Conservation (phyloP, 306 rosid genomes). For the Arachis stenosperma region DNA sequence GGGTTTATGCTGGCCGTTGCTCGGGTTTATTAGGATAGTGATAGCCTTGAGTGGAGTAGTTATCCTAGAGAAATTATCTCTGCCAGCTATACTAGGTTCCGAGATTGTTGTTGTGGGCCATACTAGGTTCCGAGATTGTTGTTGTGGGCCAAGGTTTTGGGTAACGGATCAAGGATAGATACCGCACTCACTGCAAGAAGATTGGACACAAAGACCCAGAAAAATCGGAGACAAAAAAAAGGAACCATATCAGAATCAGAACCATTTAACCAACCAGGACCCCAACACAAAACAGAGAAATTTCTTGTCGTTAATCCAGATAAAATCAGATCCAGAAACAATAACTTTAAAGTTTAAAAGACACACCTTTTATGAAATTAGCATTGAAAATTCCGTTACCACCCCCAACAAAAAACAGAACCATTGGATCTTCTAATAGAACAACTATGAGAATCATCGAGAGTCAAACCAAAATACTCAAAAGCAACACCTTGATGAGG, state of each 20-base stretch:
- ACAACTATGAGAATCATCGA: conserved; percentile 76
- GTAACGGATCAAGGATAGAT: conserved; percentile 43
- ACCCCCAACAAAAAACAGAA: conserved; percentile 90
- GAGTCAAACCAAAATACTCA: conserved; percentile 60
- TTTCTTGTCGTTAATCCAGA: conserved; percentile 64
- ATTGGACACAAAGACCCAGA: conserved; percentile 80
- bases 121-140: no score
- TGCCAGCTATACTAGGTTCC: no score
- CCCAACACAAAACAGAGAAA: conserved; percentile 84
- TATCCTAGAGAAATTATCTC: no score
- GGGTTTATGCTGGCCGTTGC: no score
- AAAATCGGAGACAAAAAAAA: conserved; percentile 64
- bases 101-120: no score
- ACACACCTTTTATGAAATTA: conserved; percentile 38
- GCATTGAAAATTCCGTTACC: conserved; percentile 50
- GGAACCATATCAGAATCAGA: conserved; percentile 40
- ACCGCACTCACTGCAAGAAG: conserved; percentile 65
- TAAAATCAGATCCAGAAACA: conserved; percentile 71
- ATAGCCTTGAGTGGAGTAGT: no score
- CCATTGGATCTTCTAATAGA: conserved; percentile 60
- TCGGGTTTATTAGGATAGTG: no score
- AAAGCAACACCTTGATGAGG: conserved; percentile 50
- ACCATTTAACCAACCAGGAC: conserved; percentile 68
- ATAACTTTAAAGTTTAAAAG: conserved; percentile 73
- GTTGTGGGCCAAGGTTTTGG: no score